These are phyloP conservation scores for Penicillium sp. DNA, from an alignment of 2,329 filamentous ascomycete genomes.

Conservation along the genomic window DNA sequence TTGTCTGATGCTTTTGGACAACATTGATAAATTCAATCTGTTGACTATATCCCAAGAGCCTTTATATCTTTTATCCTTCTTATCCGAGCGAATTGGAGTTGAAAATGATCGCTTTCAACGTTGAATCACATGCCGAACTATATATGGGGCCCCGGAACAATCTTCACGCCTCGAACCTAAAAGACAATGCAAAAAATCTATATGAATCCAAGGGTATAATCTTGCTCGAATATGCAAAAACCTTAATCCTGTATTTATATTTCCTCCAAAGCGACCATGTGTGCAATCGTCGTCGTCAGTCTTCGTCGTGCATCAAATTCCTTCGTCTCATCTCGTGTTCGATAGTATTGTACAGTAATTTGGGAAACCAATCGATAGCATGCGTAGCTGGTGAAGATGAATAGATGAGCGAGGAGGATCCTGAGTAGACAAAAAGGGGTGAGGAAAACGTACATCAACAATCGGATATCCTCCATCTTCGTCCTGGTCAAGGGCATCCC, in stretches of 20 bases:
- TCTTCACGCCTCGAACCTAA: not conserved
- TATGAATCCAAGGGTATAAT: slow-evolving; percentile 3
- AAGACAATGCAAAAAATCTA: slow-evolving; percentile 1
- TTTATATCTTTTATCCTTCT: not conserved
- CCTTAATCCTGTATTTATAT: slow-evolving; percentile 4
- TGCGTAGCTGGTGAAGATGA: slow-evolving; percentile 31
- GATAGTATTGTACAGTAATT: slow-evolving; percentile 42
- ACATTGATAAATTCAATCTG: not conserved
- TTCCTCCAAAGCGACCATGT: slow-evolving; percentile 26
- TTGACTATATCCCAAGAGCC: not conserved
- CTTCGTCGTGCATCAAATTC: slow-evolving; percentile 39
- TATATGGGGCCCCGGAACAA: not conserved
- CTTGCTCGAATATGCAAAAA: not conserved
- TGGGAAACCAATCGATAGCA: slow-evolving; percentile 39
- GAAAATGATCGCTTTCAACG: not conserved
- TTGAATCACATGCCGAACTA: slow-evolving; percentile 15
- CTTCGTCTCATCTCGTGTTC: slow-evolving; percentile 32
- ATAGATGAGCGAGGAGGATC: not conserved
- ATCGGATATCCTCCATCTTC: slow-evolving; percentile 28
- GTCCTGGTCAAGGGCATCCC: slow-evolving; percentile 25
- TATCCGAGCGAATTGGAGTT: not conserved
- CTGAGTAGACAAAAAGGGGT: too few relatives aligned
- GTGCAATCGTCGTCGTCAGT: slow-evolving; percentile 32
- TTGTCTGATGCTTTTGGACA: not conserved
- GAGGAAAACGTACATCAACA: slow-evolving; percentile 34